phyloP scores from a whole-genome alignment of 768 basidiomycete genomes.

The Tephrocybe sp. region DNA sequence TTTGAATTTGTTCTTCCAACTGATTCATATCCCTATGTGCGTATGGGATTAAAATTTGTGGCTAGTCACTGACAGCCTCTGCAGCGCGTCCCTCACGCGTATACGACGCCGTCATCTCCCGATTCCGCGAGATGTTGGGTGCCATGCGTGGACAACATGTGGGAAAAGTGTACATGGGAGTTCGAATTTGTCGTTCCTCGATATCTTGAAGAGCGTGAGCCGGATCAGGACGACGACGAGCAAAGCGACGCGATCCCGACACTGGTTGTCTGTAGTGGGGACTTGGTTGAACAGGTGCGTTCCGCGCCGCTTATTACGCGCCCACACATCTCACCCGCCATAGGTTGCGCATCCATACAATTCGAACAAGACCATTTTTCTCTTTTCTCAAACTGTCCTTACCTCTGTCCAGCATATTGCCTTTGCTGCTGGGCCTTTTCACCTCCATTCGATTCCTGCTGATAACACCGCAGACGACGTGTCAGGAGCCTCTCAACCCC shows the following conservation, averaged over 20 bases:
- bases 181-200: constrained; percentile 93
- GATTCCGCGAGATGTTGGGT: constrained; percentile 98
- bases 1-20: constrained; percentile 80
- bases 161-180: constrained; percentile 99
- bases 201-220: constrained; percentile 64
- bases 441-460: constrained; percentile 65
- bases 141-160: constrained; percentile 92
- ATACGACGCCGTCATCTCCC: constrained; percentile 81
- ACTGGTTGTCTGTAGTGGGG: constrained; percentile 90
- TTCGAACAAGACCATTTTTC: constrained; percentile 91
- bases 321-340: constrained; percentile 5
- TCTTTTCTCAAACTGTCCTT: constrained; percentile 81
- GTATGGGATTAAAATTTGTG: constrained; percentile 25
- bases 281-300: constrained; percentile 87
- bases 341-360: constrained; percentile 93
- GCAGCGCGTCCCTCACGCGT: constrained; percentile 91
- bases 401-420: constrained; percentile 97
- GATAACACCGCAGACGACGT: constrained; percentile 63
- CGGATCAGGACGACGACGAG: constrained; percentile 41
- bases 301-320: not conserved
- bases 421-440: constrained; percentile 95
- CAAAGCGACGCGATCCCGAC: constrained; percentile 71
- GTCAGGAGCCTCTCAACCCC: constrained; percentile 59
- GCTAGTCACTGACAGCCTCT: constrained; percentile 13
- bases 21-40: constrained; percentile 82